phyloP scores from a whole-genome alignment of 225 moss, liverwort and hornwort species.

The Lunularia cruciata region DNA sequence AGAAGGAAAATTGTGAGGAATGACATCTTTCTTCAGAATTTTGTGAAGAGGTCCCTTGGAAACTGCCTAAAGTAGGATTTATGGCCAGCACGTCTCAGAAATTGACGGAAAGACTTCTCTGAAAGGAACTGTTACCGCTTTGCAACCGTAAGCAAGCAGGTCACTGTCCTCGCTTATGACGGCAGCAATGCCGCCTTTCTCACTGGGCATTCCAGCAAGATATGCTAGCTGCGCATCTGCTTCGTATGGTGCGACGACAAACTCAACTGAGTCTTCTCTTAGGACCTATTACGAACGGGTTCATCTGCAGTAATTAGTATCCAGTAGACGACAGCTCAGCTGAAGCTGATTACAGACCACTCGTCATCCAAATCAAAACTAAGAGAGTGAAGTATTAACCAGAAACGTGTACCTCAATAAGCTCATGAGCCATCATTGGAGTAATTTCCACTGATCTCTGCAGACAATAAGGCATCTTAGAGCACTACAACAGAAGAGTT shows the following conservation, averaged over 20 bases:
- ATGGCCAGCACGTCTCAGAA: no score
- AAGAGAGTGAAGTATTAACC: neutral
- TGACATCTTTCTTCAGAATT: neutral
- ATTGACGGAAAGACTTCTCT: no score
- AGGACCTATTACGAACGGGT: conserved; percentile 33
- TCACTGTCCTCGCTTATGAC: conserved; percentile 61
- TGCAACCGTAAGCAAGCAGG: conserved; percentile 57
- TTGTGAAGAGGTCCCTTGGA: no score
- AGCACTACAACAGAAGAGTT: no score
- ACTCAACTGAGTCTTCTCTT: conserved; percentile 43
- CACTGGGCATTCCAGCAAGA: conserved; percentile 36
- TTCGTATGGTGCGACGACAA: conserved; percentile 59
- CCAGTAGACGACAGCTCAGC: no score
- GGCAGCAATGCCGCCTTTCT: conserved; percentile 45
- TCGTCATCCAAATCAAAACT: neutral
- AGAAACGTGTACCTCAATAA: conserved; percentile 41
- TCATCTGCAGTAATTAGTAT: neutral
- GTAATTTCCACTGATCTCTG: conserved; percentile 58
- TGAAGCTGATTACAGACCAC: no score
- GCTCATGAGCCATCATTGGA: conserved; percentile 51
- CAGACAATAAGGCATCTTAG: no score
- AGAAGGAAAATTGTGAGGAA: no score
- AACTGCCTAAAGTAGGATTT: no score
- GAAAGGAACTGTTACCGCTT: conserved; percentile 29
- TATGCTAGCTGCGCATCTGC: conserved; percentile 59